These are phyloP conservation scores for Blepharisma undulans DNA, from an alignment of 169 alveolate genomes.

Conservation along the genomic window DNA sequence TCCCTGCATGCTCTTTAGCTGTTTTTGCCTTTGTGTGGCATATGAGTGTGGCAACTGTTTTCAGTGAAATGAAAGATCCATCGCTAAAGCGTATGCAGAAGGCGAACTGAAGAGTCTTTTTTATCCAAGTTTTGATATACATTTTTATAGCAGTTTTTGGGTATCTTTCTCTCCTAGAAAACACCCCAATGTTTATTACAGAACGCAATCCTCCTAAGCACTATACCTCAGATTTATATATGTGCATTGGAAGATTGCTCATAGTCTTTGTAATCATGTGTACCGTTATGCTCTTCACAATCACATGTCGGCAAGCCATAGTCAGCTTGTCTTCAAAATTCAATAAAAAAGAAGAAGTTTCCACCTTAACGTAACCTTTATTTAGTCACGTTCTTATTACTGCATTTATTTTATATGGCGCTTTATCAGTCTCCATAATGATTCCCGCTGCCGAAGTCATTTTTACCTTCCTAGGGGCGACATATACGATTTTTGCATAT, in stretches of 20 bases:
- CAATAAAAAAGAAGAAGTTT: not conserved
- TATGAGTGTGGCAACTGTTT: conserved; percentile 40
- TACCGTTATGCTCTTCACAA: not conserved
- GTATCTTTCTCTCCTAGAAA: conserved; percentile 29
- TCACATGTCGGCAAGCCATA: not conserved
- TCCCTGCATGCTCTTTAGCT: conserved; percentile 32
- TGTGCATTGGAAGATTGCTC: not conserved
- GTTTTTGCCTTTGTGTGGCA: conserved; percentile 21
- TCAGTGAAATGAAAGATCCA: conserved; percentile 9
- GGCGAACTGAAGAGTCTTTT: not conserved
- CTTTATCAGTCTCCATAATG: not conserved
- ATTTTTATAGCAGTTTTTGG: conserved; percentile 28
- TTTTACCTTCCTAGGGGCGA: conserved; percentile 28
- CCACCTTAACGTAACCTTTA: not conserved
- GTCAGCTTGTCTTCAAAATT: not conserved
- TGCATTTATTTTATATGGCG: not conserved
- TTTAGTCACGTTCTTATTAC: not conserved
- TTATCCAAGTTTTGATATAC: not conserved
- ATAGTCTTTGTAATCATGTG: not conserved
- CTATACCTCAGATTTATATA: not conserved
- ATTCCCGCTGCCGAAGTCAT: not conserved
- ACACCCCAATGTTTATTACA: conserved; percentile 36
- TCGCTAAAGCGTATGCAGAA: not conserved
- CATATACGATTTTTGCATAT: conserved; percentile 17
- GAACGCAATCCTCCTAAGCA: conserved; percentile 14